Conservation (phyloP, 169 alveolate genomes). For the Toxoplasma gondii region DNA sequence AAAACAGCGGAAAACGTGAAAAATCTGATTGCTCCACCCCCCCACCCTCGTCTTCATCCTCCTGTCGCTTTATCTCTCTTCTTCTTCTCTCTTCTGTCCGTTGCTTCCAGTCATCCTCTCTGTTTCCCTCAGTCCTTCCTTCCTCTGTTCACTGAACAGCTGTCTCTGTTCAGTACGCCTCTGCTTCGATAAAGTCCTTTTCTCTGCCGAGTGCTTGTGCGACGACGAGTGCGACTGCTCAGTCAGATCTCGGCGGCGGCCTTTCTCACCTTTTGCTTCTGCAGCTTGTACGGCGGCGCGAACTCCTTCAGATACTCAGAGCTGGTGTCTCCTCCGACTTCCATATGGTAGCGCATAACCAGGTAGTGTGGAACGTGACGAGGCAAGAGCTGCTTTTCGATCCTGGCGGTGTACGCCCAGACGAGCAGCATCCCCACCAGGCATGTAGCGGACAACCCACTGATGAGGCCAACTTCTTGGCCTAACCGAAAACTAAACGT, state of each 20-base stretch:
- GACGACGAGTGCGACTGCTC: background rate
- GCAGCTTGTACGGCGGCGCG: constrained; percentile 76
- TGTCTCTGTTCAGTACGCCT: too few species aligned
- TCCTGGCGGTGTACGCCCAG: constrained; percentile 65
- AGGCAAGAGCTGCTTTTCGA: constrained; percentile 74
- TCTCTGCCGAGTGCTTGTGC: background rate
- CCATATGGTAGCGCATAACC: constrained; percentile 71
- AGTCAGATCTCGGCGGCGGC: background rate
- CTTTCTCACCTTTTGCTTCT: constrained; percentile 72
- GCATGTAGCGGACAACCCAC: constrained; percentile 68
- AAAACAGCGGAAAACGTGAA: too few species aligned
- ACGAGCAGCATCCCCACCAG: constrained; percentile 69
- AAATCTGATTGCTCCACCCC: too few species aligned
- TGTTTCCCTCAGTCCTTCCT: too few species aligned
- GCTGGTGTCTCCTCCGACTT: constrained; percentile 37
- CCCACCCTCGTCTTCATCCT: too few species aligned
- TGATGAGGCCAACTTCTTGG: constrained; percentile 74
- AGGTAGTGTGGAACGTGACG: constrained; percentile 71
- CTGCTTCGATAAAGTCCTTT: background rate
- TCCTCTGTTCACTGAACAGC: too few species aligned
- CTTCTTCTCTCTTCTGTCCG: too few species aligned
- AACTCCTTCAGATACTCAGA: constrained; percentile 60
- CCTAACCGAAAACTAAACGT: constrained; percentile 74
- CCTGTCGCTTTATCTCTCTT: too few species aligned
- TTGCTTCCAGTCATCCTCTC: too few species aligned